These are phyloP conservation scores for Alternaria longipes DNA, from an alignment of 2,329 filamentous ascomycete species.

Conservation along the genomic window DNA sequence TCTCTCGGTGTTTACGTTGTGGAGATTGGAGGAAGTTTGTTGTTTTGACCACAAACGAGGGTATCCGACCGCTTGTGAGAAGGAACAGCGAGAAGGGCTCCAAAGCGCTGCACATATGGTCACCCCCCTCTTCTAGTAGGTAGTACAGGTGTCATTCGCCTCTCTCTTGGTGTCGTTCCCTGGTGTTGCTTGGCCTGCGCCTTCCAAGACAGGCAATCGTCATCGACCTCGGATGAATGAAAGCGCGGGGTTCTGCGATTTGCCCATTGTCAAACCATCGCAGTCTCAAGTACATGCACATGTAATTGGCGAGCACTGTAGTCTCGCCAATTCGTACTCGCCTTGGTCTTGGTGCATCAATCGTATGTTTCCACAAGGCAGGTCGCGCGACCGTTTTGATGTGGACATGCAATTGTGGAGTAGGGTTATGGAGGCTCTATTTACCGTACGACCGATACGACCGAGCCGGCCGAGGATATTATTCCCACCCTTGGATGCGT, in stretches of 20 bases:
- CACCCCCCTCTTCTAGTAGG: background rate
- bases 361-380: conserved; percentile 5
- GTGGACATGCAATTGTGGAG: background rate
- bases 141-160: conserved; percentile 20
- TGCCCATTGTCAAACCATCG: conserved; percentile 14
- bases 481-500: background rate
- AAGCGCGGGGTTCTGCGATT: conserved; percentile 3
- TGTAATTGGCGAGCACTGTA: conserved; percentile 4
- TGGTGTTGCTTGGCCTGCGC: conserved; percentile 28
- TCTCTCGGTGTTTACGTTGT: background rate
- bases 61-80: background rate
- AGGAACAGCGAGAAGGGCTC: background rate
- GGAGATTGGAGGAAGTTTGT: background rate
- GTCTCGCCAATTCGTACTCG: background rate
- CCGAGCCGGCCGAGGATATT: conserved; percentile 2
- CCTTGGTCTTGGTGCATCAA: background rate
- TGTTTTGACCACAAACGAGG: background rate
- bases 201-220: conserved; percentile 27
- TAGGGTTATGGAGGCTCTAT: conserved; percentile 2
- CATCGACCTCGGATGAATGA: conserved; percentile 20
- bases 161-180: conserved; percentile 18
- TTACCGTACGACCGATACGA: background rate
- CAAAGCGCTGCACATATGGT: conserved; percentile 20
- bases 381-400: conserved; percentile 3
- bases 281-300: conserved; percentile 18